Evolutionary conservation across 2,329 filamentous ascomycete genomes (phyloP), one percentile per base, ranked within the genome.

Genomic region (Graphilbum sp.): DNA sequence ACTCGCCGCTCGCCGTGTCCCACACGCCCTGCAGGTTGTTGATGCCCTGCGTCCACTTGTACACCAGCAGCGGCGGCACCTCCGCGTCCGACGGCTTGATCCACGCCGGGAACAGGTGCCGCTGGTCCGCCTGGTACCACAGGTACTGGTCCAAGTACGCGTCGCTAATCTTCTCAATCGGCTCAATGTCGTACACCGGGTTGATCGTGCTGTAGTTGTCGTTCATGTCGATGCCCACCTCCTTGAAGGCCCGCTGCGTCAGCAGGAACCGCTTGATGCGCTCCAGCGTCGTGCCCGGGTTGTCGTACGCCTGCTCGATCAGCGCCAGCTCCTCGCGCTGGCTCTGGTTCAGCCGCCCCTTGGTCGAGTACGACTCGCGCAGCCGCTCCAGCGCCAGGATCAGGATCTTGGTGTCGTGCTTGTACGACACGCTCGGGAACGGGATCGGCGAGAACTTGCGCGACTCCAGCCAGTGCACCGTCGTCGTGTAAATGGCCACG

Each of bases 151-250:
- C 90, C 35, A 98, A 73, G 51, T 98, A 98, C 3, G 90, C 92
- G 59, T 98, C 90, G 30, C 88, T 98, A 49, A 98, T 98, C 65
- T 98, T 98, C 65, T 98, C 90, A 42, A 98, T 95, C 0, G 90
- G 90, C 60, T 98, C 92, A 43, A 98, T 90, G 48, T 98, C 90
- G 54, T 98, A 98, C 1, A 98, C 90, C 0, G 90, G 92, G 54
- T 98, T 98, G 65, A 98, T 98, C 16, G 85, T 88, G 66, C 78
- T 96, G 63, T 98, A 98, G 54, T 98, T 98, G 62, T 98, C 90
- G 57, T 98, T 98, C 90, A 98, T 98, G 54, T 98, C 90, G 48
- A 98, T 98, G 39, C 88, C 90, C 33, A 98, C 90, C 60, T 98
- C 90, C 62, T 98, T 98, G 71, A 98, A 98, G 2, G 92, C 90